A percentile compares a stretch with the other conserved stretches of the same genome.
Conservation (phyloP, 2,329 filamentous ascomycete species). For the Onygenales sp. region DNA sequence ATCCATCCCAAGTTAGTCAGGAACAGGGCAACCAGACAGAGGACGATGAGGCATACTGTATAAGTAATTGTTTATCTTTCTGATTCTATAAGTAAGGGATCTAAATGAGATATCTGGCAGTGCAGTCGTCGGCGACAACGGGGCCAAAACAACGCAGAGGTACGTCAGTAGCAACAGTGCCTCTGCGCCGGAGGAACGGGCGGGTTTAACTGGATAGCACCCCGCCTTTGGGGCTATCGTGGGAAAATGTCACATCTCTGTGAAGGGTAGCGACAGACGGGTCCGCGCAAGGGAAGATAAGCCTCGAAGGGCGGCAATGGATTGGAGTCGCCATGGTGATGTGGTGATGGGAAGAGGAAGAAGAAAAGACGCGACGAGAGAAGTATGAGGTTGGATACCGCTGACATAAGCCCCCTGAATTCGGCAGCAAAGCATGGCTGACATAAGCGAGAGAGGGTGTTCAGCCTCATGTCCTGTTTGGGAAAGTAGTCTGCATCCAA, state of each 20-base stretch:
- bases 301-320: conserved; percentile 8
- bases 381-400: no score
- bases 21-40: background rate
- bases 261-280: conserved; percentile 5
- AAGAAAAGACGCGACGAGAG: background rate
- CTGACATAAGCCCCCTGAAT: no score
- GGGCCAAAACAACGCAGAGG: background rate
- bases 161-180: conserved; percentile 1
- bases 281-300: background rate
- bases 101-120: background rate
- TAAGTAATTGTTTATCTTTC: background rate
- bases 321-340: conserved; percentile 8
- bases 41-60: background rate
- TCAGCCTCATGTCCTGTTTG: no score
- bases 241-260: conserved; percentile 10
- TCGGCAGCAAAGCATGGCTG: no score
- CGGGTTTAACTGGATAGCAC: conserved; percentile 15
- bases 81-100: background rate
- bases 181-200: conserved; percentile 2
- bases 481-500: no score
- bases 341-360: background rate
- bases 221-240: conserved; percentile 24
- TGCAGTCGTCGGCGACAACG: background rate
- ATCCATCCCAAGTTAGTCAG: conserved; percentile 3
- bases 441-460: no score